phyloP scores from a whole-genome alignment of 2,329 filamentous ascomycete genomes.

The Nemania abortiva region DNA sequence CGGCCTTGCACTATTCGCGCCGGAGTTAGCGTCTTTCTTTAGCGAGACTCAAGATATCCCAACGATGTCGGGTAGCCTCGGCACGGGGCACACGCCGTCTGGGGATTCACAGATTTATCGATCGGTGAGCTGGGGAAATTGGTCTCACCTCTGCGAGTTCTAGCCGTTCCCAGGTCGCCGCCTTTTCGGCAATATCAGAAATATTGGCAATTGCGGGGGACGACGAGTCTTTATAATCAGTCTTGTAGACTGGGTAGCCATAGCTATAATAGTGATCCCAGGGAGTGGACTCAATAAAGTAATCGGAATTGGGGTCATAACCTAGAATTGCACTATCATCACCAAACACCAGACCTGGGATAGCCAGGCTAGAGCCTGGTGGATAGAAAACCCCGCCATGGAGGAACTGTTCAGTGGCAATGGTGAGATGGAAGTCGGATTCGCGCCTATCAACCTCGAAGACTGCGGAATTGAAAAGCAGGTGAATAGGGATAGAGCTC shows the following conservation, averaged over 20 bases:
- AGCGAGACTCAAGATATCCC: neutral
- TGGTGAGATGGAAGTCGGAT: slow-evolving; percentile 28
- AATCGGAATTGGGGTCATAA: neutral
- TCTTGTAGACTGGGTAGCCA: neutral
- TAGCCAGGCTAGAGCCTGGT: slow-evolving; percentile 30
- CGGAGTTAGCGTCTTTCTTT: neutral
- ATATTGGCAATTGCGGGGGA: slow-evolving; percentile 9
- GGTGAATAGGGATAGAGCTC: slow-evolving; percentile 40
- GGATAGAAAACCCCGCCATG: slow-evolving; percentile 31
- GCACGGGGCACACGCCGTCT: neutral
- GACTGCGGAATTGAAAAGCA: slow-evolving; percentile 37
- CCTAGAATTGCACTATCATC: neutral
- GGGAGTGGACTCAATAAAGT: neutral
- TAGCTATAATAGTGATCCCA: neutral
- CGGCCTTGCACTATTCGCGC: neutral
- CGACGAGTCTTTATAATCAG: slow-evolving; percentile 1
- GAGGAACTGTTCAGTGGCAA: slow-evolving; percentile 35
- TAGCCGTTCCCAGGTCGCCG: slow-evolving; percentile 1
- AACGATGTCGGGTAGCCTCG: neutral
- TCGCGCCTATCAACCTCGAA: slow-evolving; percentile 21
- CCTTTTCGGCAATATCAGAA: neutral
- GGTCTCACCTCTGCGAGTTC: slow-evolving; percentile 11
- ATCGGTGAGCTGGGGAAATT: neutral
- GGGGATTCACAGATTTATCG: neutral
- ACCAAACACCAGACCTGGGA: neutral